Conservation (phyloP, 805 yeast species). For the Metschnikowia shivogae region DNA sequence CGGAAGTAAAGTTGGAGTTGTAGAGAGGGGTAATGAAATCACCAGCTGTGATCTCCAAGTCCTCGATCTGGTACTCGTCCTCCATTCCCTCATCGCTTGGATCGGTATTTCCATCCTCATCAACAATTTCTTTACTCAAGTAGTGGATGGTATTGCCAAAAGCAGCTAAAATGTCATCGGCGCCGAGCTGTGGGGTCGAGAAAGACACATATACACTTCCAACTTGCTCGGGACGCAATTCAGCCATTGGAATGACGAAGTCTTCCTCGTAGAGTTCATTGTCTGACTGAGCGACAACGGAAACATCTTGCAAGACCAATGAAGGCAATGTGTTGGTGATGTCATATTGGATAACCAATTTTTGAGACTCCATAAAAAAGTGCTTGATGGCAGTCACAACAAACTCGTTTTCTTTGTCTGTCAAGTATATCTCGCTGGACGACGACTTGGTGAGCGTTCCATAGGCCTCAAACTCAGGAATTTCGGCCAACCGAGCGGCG, state of each 20-base stretch:
- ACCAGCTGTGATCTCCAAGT: constrained; percentile 67
- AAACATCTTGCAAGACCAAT: constrained; percentile 70
- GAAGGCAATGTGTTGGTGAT: constrained; percentile 82
- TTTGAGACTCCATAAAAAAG: constrained; percentile 60
- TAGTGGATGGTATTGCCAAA: constrained; percentile 69
- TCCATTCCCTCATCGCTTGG: constrained; percentile 78
- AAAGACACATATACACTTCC: constrained; percentile 80
- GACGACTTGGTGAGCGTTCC: constrained; percentile 78
- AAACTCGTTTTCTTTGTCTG: constrained; percentile 91
- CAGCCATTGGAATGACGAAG: constrained; percentile 68
- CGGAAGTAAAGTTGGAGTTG: constrained; percentile 67
- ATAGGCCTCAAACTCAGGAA: constrained; percentile 69
- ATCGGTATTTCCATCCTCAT: constrained; percentile 60
- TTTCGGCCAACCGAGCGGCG: constrained; percentile 61
- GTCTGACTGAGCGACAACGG: constrained; percentile 64
- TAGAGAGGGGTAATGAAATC: constrained; percentile 78
- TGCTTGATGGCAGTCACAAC: constrained; percentile 84
- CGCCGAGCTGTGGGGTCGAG: constrained; percentile 50
- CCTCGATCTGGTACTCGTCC: constrained; percentile 91
- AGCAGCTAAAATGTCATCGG: constrained; percentile 34
- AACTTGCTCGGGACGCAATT: constrained; percentile 63
- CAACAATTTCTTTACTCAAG: constrained; percentile 74
- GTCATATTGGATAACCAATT: constrained; percentile 75
- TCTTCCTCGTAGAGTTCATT: constrained; percentile 58
- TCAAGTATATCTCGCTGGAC: constrained; percentile 53